These are phyloP conservation scores for Tylopilus microsporus DNA, from an alignment of 1,284 basidiomycete genomes.

Conservation along the genomic window DNA sequence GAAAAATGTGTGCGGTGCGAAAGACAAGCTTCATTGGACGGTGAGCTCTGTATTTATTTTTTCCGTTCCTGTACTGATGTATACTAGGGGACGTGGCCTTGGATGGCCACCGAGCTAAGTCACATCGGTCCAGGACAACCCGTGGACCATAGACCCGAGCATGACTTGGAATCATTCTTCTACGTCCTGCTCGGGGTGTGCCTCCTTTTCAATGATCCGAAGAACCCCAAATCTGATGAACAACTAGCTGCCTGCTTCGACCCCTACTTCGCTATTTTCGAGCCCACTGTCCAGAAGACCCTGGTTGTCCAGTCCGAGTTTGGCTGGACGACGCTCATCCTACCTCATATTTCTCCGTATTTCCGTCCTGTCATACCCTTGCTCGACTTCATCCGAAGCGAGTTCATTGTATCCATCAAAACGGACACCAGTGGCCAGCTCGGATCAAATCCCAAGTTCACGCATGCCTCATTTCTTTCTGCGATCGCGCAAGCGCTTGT, in stretches of 20 bases:
- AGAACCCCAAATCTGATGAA: neutral
- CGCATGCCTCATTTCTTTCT: no score
- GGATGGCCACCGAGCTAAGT: neutral
- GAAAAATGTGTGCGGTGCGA: no score
- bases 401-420: neutral
- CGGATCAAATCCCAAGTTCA: no score
- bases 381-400: neutral
- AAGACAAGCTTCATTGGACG: no score
- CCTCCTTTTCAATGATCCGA: neutral
- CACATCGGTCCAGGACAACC: neutral
- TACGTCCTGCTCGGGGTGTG: no score
- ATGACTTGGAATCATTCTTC: neutral
- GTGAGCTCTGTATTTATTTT: neutral
- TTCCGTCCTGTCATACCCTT: neutral
- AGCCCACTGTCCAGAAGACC: neutral
- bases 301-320: neutral
- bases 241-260: neutral
- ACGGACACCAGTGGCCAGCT: no score
- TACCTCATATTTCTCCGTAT: neutral
- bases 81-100: no score
- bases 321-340: neutral
- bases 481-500: no score
- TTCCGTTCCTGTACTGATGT: no score
- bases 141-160: neutral
- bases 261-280: neutral